A percentile compares a stretch with the other conserved stretches of the same genome.
phyloP scores from a whole-genome alignment of 2,329 filamentous ascomycete species.

The Ascochyta fabae region DNA sequence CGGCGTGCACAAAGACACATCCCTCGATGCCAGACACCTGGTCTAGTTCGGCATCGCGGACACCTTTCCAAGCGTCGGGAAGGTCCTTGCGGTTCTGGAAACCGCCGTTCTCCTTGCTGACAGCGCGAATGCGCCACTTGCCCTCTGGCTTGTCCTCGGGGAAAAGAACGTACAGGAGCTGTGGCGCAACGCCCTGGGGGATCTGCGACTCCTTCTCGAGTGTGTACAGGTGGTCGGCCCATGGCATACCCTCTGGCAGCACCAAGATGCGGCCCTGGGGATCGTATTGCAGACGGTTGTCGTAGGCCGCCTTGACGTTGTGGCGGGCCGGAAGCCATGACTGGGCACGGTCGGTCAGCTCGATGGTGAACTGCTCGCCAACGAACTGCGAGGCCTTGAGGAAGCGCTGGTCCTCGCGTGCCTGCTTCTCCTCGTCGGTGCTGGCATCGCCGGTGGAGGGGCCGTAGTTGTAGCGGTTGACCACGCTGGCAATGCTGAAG shows the following conservation, averaged over 20 bases:
- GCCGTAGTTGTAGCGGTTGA: constrained; percentile 82
- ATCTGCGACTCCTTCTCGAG: constrained; percentile 68
- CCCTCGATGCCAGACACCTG: constrained; percentile 71
- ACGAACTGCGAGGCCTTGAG: constrained; percentile 78
- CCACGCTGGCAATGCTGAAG: constrained; percentile 84
- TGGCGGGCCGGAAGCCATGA: constrained; percentile 89
- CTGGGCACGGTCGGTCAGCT: constrained; percentile 74
- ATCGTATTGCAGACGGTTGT: constrained; percentile 71
- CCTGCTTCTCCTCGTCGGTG: constrained; percentile 60
- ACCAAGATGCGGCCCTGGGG: constrained; percentile 80
- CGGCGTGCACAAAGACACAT: constrained; percentile 90
- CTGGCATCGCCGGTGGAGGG: constrained; percentile 51
- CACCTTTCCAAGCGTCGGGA: constrained; percentile 89
- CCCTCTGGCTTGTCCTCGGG: constrained; percentile 77
- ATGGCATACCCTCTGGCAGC: constrained; percentile 79
- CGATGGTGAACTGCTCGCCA: constrained; percentile 84
- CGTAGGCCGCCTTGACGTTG: constrained; percentile 78
- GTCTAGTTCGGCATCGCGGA: constrained; percentile 85
- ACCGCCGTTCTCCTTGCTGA: constrained; percentile 82
- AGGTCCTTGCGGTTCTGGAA: constrained; percentile 92
- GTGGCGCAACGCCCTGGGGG: constrained; percentile 54
- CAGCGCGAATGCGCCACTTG: constrained; percentile 94
- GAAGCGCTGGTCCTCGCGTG: constrained; percentile 82
- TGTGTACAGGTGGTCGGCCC: constrained; percentile 95
- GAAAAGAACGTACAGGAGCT: constrained; percentile 88